Evolutionary conservation across 1,139 yeast species (phyloP).

Genomic region (Debaryomycetaceae sp.): DNA sequence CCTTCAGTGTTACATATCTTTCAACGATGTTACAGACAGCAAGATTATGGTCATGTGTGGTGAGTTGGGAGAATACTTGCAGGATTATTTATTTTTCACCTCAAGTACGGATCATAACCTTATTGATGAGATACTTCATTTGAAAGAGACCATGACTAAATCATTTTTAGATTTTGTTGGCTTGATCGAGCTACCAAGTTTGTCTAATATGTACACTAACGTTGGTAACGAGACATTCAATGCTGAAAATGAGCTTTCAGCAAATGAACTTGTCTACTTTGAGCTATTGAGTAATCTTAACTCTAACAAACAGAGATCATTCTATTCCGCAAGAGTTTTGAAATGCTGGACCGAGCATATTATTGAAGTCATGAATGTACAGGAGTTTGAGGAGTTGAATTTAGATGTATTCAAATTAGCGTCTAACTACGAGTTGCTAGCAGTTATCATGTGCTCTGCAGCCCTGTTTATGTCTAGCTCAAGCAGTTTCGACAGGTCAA

Average conservation of each 20-base stretch:
- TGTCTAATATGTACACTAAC: background rate
- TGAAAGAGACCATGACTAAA: background rate
- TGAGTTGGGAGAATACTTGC: constrained; percentile 23
- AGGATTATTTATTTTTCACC: constrained; percentile 16
- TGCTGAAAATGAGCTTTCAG: background rate
- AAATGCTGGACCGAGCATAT: constrained; percentile 18
- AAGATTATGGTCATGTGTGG: constrained; percentile 7
- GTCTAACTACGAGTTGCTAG: constrained; percentile 33
- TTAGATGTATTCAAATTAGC: constrained; percentile 29
- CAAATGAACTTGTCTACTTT: background rate
- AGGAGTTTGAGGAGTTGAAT: constrained; percentile 23
- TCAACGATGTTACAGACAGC: background rate
- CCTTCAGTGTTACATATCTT: constrained; percentile 3
- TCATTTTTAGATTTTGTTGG: background rate
- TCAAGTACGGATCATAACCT: background rate
- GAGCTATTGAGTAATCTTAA: background rate
- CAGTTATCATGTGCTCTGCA: constrained; percentile 35
- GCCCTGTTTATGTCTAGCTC: constrained; percentile 30
- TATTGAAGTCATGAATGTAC: constrained; percentile 1
- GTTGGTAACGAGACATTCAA: background rate
- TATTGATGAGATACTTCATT: background rate
- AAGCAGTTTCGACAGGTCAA: constrained; percentile 44
- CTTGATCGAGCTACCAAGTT: background rate
- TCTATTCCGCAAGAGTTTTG: constrained; percentile 27
- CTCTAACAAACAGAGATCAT: constrained; percentile 5